Conservation (phyloP, 768 basidiomycete genomes). For the Mycena crocata region DNA sequence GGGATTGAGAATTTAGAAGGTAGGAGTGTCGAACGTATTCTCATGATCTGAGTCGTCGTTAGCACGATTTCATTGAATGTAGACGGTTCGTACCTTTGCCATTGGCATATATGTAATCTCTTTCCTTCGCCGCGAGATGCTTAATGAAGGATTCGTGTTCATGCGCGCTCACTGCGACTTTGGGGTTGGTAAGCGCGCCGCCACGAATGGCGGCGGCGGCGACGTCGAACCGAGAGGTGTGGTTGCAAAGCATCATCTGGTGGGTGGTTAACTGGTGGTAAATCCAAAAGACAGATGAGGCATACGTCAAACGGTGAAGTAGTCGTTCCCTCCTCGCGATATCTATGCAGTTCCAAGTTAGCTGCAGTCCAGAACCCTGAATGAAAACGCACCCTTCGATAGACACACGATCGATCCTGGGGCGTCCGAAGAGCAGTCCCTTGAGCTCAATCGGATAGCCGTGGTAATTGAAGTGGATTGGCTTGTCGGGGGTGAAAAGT, state of each 20-base stretch:
- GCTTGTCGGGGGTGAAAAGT: slow-evolving; percentile 78
- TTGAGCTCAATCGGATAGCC: slow-evolving; percentile 81
- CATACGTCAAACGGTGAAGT: slow-evolving; percentile 84
- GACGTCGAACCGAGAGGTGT: slow-evolving; percentile 74
- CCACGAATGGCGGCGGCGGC: slow-evolving; percentile 71
- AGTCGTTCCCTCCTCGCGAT: slow-evolving; percentile 81
- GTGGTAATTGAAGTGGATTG: slow-evolving; percentile 87
- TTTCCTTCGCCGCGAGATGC: slow-evolving; percentile 72
- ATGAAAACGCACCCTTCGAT: slow-evolving; percentile 58
- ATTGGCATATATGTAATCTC: slow-evolving; percentile 67
- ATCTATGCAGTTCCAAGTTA: slow-evolving; percentile 44
- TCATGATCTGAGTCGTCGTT: slow-evolving; percentile 50
- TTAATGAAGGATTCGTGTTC: slow-evolving; percentile 65
- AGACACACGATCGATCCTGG: slow-evolving; percentile 58
- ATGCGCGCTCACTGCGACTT: slow-evolving; percentile 69
- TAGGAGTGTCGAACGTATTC: slow-evolving; percentile 59
- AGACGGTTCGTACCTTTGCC: slow-evolving; percentile 60
- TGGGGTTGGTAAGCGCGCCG: slow-evolving; percentile 62
- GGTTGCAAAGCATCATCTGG: slow-evolving; percentile 82
- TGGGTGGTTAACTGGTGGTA: neutral
- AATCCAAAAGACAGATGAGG: neutral
- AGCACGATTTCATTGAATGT: neutral
- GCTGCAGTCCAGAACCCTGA: neutral
- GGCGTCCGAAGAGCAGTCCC: slow-evolving; percentile 72
- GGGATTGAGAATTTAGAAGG: slow-evolving; percentile 43